Base-by-base conservation (phyloP, 495 filamentous ascomycete genomes). In the Cercophora sp. region DNA sequence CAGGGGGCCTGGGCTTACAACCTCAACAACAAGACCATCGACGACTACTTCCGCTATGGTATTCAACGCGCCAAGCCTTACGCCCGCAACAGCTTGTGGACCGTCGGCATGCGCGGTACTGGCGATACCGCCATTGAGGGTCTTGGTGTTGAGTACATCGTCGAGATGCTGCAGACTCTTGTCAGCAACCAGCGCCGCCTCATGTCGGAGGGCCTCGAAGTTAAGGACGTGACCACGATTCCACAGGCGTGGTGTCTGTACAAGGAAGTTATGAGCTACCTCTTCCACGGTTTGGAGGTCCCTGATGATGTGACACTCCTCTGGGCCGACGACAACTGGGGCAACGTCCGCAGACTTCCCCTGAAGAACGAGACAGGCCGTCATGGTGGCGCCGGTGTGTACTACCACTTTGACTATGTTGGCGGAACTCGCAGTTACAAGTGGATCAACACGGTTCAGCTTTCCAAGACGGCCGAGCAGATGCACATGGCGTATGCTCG, bases 251-350 rank as follows among this genome's bases (percentile, higher is more conserved):
- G 85, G 82, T 86, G 85, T 53, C 68, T 87, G 37, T 87, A 86
- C 58, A 85, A 86, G 57, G 83, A 87, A 57, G 82, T 87, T 19
- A 83, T 84, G 67, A 77, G 78, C 19, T 86, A 89, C 54, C 82
- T 82, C 49, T 78, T 83, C 39, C 67, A 76, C 10, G 86, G 85
- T 2, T 73, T 89, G 44, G 66, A 69, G 4, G 83, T 88, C 3
- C 85, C 85, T 1, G 86, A 91, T 32, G 79, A 88, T 56, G 76
- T 91, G 40, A 89, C 85, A 1, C 70, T 91, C 23, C 67, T 89
- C 8, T 89, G 84, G 78, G 76, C 85, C 0, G 86, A 91, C 63
- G 87, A 91, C 61, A 90, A 89, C 65, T 87, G 77, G 77, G 84
- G 85, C 8, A 85, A 86, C 63, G 67, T 86, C 25, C 78, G 82